Evolutionary conservation across 208 protist genomes (phyloP).

Genomic region (Crithidia bombi): DNA sequence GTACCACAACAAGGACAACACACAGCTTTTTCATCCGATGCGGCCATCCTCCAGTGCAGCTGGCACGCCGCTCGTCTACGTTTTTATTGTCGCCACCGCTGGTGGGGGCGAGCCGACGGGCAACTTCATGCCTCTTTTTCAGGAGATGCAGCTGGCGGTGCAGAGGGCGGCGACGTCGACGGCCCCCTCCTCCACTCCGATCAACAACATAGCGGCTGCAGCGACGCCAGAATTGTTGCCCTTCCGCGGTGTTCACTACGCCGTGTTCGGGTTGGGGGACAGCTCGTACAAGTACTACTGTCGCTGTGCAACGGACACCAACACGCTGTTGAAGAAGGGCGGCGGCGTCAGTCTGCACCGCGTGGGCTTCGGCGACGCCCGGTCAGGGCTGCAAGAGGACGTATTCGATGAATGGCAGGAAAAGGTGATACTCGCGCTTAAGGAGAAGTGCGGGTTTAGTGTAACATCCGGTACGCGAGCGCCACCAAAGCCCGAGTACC

Average conservation of each 20-base stretch:
- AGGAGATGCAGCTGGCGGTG: slow-evolving; percentile 51
- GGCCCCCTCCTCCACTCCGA: not conserved
- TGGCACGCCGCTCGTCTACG: slow-evolving; percentile 32
- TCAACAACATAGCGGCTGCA: not conserved
- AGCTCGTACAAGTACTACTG: slow-evolving; percentile 97
- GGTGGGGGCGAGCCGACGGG: slow-evolving; percentile 73
- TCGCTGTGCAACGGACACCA: slow-evolving; percentile 48
- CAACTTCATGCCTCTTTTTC: slow-evolving; percentile 65
- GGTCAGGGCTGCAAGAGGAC: slow-evolving; percentile 56
- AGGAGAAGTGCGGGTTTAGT: slow-evolving; percentile 37
- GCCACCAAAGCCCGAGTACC: slow-evolving; percentile 53
- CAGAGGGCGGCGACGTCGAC: slow-evolving; percentile 1
- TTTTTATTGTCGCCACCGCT: slow-evolving; percentile 73
- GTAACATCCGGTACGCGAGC: slow-evolving; percentile 25
- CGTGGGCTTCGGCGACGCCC: slow-evolving; percentile 68
- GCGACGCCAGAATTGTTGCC: slow-evolving; percentile 19
- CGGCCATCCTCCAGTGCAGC: not conserved
- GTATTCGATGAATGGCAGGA: slow-evolving; percentile 79
- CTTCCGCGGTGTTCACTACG: slow-evolving; percentile 67
- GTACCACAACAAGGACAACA: slow-evolving; percentile 23
- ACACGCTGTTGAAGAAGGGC: slow-evolving; percentile 58
- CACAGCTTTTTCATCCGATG: slow-evolving; percentile 29
- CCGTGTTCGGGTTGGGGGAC: slow-evolving; percentile 95
- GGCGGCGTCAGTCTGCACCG: slow-evolving; percentile 60
- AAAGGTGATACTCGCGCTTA: slow-evolving; percentile 48